Evolutionary conservation across 2,329 filamentous ascomycete species (phyloP).

Genomic region (Hypoxylon sp.): DNA sequence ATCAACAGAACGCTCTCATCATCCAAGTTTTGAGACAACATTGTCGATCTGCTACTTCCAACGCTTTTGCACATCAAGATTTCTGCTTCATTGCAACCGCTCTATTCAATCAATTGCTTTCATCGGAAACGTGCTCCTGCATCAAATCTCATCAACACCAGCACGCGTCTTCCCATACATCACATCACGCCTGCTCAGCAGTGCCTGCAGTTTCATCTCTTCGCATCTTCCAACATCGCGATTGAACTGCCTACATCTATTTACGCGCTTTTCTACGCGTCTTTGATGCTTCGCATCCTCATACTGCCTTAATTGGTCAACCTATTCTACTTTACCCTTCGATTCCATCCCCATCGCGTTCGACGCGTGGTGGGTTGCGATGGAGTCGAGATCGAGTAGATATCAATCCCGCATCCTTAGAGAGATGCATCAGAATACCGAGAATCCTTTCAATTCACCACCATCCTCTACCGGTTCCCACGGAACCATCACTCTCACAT

Average conservation of each 20-base stretch:
- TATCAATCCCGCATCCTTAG: conserved; percentile 55
- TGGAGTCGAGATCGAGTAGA: conserved; percentile 51
- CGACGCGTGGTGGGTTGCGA: conserved; percentile 42
- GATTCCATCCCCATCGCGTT: conserved; percentile 45
- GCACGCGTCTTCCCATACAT: conserved; percentile 41
- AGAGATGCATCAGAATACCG: conserved; percentile 57
- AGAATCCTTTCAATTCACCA: conserved; percentile 72
- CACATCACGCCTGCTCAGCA: conserved; percentile 26
- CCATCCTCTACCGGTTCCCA: conserved; percentile 71
- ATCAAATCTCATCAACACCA: conserved; percentile 24
- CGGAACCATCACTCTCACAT: conserved; percentile 70
- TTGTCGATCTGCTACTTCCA: conserved; percentile 36
- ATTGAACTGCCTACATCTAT: conserved; percentile 16
- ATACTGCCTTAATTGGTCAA: conserved; percentile 31
- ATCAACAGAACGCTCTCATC: conserved; percentile 24
- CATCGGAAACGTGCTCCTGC: conserved; percentile 25
- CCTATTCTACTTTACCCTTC: conserved; percentile 26
- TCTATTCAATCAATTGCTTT: conserved; percentile 22
- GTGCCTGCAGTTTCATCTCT: conserved; percentile 23
- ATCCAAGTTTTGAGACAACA: conserved; percentile 23
- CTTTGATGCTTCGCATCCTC: conserved; percentile 33
- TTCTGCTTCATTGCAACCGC: conserved; percentile 37
- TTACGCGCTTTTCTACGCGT: conserved; percentile 30
- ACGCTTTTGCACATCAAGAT: conserved; percentile 28
- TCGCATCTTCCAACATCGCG: conserved; percentile 12